Evolutionary conservation across 805 yeast species (phyloP).

Genomic region (Ogataea degrootiae): DNA sequence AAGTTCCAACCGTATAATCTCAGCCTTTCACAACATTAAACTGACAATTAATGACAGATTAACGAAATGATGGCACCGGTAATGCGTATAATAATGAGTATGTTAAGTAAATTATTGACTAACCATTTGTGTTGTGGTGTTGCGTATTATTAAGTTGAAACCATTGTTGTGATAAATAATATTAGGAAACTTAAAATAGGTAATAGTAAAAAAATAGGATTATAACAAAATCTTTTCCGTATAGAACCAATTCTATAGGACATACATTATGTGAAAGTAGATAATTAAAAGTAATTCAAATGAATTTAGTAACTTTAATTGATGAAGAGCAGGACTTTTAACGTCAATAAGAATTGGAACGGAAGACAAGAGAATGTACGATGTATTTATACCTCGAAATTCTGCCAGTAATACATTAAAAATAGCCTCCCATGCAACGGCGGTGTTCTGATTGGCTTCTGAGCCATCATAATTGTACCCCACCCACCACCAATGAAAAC

Average conservation of each 20-base stretch:
- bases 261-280: slow-evolving; percentile 4
- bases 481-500: too few relatives aligned
- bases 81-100: not conserved
- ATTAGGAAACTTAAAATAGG: not conserved
- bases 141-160: too few relatives aligned
- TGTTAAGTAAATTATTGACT: not conserved
- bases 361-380: too few relatives aligned
- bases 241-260: not conserved
- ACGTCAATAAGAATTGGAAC: too few relatives aligned
- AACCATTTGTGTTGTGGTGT: not conserved
- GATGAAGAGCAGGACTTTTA: too few relatives aligned
- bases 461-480: too few relatives aligned
- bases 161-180: not conserved
- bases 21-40: slow-evolving; percentile 24
- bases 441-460: too few relatives aligned
- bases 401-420: too few relatives aligned
- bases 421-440: too few relatives aligned
- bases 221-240: not conserved
- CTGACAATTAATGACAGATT: not conserved
- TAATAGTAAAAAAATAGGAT: not conserved
- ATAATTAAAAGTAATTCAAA: not conserved
- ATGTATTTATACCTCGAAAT: too few relatives aligned
- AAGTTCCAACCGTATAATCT: slow-evolving; percentile 39
- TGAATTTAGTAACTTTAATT: too few relatives aligned
- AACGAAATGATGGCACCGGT: not conserved